phyloP scores from a whole-genome alignment of 2,329 filamentous ascomycete species.

The Catunica adiposa region DNA sequence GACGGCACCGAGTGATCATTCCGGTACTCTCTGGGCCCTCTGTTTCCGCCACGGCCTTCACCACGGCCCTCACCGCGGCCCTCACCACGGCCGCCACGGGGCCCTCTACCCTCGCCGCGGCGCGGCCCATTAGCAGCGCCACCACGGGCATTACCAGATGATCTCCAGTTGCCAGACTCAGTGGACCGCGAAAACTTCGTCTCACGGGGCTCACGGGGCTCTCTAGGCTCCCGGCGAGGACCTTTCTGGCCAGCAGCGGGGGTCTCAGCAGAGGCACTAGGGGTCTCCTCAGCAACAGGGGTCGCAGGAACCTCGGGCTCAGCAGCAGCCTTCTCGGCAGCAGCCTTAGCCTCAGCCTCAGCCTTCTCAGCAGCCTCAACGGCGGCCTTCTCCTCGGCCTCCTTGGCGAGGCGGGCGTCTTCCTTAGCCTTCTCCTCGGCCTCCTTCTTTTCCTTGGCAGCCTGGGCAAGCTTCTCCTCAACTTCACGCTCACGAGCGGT shows the following conservation, averaged over 20 bases:
- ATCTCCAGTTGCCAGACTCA: constrained; percentile 46
- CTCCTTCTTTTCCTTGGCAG: constrained; percentile 67
- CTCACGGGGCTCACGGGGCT: constrained; percentile 30
- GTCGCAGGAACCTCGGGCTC: constrained; percentile 19
- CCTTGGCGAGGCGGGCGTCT: constrained; percentile 41
- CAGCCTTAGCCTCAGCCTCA: constrained; percentile 1
- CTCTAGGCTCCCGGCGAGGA: constrained; percentile 21
- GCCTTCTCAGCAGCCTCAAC: constrained; percentile 17
- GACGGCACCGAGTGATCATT: constrained; percentile 18
- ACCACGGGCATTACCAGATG: constrained; percentile 25
- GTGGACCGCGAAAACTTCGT: constrained; percentile 35
- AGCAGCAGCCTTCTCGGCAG: constrained; percentile 18
- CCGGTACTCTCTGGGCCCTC: constrained; percentile 17
- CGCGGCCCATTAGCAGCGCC: constrained; percentile 16
- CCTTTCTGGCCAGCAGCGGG: not conserved
- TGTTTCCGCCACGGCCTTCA: not conserved
- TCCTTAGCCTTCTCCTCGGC: constrained; percentile 74
- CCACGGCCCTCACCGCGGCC: constrained; percentile 19
- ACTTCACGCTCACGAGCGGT: constrained; percentile 76
- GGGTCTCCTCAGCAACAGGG: constrained; percentile 23
- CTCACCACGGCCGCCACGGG: constrained; percentile 20
- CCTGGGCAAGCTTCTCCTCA: constrained; percentile 61
- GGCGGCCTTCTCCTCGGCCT: constrained; percentile 24
- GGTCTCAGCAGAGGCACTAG: constrained; percentile 15
- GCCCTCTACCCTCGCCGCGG: constrained; percentile 16